A percentile compares a stretch with the other conserved stretches of the same genome.
Conservation (phyloP, 805 yeast genomes). For the Candida ficus region DNA sequence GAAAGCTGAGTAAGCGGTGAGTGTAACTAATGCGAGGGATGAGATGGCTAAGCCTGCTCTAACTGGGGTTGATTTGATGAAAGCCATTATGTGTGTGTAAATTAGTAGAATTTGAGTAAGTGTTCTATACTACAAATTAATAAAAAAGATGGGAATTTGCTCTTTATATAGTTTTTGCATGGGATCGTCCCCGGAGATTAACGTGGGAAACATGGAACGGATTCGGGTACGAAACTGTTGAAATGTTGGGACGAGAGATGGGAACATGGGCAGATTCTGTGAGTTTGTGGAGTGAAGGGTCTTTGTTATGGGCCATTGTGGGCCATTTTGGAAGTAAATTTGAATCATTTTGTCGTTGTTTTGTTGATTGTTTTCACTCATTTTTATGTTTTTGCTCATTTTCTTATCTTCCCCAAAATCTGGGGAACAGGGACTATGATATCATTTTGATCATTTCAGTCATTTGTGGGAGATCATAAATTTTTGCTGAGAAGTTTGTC, state of each 20-base stretch:
- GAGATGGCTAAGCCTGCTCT: conserved; percentile 8
- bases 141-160: background rate
- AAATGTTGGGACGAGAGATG: too few relatives aligned
- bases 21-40: conserved; percentile 17
- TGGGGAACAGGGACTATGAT: background rate
- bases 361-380: background rate
- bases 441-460: too few relatives aligned
- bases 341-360: too few relatives aligned
- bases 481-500: too few relatives aligned
- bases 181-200: background rate
- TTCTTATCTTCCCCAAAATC: too few relatives aligned
- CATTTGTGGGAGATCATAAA: too few relatives aligned
- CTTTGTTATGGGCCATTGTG: too few relatives aligned
- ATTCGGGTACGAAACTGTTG: too few relatives aligned
- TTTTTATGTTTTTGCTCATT: background rate
- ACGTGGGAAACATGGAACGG: background rate
- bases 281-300: too few relatives aligned
- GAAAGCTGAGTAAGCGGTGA: conserved; percentile 20
- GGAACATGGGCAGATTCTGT: background rate
- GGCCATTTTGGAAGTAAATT: too few relatives aligned
- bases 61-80: conserved; percentile 4
- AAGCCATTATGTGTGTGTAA: background rate
- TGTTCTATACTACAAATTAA: background rate
- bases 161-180: background rate
- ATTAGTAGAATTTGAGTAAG: background rate